Conservation (phyloP, 1,284 basidiomycete species). For the Lignosus rhinocerotis region DNA sequence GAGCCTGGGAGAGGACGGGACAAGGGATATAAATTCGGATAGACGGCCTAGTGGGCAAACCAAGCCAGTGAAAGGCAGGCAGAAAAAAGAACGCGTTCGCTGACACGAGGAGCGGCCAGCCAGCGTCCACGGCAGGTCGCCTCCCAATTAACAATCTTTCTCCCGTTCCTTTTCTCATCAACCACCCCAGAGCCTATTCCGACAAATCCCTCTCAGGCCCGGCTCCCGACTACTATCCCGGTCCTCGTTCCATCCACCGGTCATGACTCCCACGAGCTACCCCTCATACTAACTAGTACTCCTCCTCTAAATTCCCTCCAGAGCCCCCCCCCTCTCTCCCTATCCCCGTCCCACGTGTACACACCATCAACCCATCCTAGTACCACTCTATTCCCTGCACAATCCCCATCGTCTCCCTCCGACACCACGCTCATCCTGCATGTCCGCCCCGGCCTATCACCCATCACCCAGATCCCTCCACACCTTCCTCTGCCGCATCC, state of each 20-base stretch:
- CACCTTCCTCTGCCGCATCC: conserved; percentile 29
- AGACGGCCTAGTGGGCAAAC: not conserved
- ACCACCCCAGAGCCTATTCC: conserved; percentile 9
- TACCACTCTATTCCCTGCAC: not conserved
- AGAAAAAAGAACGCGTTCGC: conserved; percentile 61
- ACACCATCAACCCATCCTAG: not conserved
- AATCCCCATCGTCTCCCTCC: not conserved
- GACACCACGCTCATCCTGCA: not conserved
- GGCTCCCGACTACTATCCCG: not conserved
- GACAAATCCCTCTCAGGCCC: conserved; percentile 8
- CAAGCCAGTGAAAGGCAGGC: not conserved
- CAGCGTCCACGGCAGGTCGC: not conserved
- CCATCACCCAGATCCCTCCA: conserved; percentile 12
- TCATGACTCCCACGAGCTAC: not conserved
- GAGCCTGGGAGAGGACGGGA: conserved; percentile 33
- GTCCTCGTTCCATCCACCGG: conserved; percentile 6
- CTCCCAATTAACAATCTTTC: not conserved
- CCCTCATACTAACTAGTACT: not conserved
- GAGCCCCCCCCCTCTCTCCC: not conserved
- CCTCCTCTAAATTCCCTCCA: not conserved
- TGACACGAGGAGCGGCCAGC: conserved; percentile 59
- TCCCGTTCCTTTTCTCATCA: not conserved
- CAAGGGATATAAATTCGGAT: conserved; percentile 27
- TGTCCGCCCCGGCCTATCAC: not conserved
- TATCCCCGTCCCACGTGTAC: not conserved